phyloP scores from a whole-genome alignment of 352 stramenopile genomes.

The Pythium oligandrum region DNA sequence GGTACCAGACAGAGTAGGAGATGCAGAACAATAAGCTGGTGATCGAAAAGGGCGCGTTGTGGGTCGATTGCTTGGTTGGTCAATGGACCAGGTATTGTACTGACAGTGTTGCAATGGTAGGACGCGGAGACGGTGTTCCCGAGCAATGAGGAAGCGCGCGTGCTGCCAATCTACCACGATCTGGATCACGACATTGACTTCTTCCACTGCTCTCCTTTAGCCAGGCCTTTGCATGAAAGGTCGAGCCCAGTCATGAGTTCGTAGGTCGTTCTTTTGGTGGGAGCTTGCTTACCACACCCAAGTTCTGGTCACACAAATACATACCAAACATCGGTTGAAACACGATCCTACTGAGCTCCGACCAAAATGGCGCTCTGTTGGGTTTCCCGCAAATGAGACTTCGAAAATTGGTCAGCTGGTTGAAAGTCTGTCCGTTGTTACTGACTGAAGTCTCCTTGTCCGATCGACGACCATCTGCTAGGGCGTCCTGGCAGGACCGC shows the following conservation, averaged over 20 bases:
- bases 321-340: no score
- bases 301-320: no score
- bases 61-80: conserved; percentile 10
- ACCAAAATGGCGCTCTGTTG: no score
- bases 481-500: no score
- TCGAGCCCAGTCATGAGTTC: conserved; percentile 1
- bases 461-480: no score
- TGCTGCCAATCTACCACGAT: conserved; percentile 90
- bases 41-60: conserved; percentile 35
- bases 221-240: background rate
- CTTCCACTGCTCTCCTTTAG: conserved; percentile 80
- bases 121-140: conserved; percentile 89
- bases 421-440: no score
- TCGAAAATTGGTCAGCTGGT: no score
- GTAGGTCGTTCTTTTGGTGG: no score
- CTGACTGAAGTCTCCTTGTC: no score
- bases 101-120: conserved; percentile 19
- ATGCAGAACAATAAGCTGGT: conserved; percentile 50
- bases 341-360: no score
- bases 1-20: conserved; percentile 54
- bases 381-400: no score
- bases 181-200: conserved; percentile 93
- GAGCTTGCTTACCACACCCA: no score
- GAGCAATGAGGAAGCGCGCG: conserved; percentile 92
- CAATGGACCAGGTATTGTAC: background rate